Evolutionary conservation across 345 rosid genomes (phyloP).

Genomic region (Heritiera fomes): DNA sequence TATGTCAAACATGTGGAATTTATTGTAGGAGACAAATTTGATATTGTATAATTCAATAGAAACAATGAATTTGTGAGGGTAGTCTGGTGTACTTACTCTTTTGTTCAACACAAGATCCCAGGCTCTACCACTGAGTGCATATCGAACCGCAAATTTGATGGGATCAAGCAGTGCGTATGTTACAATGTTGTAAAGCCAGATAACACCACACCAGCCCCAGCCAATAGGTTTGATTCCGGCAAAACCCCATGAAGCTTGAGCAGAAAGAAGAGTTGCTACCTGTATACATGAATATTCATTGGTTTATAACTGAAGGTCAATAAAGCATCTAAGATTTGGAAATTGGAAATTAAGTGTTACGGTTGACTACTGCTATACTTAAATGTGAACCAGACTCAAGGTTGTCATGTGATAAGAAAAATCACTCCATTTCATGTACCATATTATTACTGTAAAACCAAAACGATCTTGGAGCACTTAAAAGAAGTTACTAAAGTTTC

Average conservation of each 20-base stretch:
- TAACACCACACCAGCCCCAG: constrained; percentile 75
- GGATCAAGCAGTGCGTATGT: constrained; percentile 79
- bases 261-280: constrained; percentile 74
- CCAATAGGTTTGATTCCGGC: constrained; percentile 73
- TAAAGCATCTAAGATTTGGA: neutral
- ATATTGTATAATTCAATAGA: neutral
- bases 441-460: too few relatives aligned
- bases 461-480: too few relatives aligned
- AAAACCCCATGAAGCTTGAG: constrained; percentile 49
- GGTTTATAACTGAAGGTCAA: neutral
- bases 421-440: neutral
- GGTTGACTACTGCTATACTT: neutral
- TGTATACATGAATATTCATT: constrained; percentile 21
- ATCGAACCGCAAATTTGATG: constrained; percentile 71
- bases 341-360: neutral
- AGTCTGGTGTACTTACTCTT: constrained; percentile 47
- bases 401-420: neutral
- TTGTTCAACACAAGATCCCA: constrained; percentile 60
- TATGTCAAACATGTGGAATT: neutral
- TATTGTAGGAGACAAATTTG: neutral
- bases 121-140: constrained; percentile 74
- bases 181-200: constrained; percentile 74
- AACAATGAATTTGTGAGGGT: too few relatives aligned
- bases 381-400: neutral
- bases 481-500: neutral